Evolutionary conservation across 2,329 filamentous ascomycete species (phyloP).

Genomic region (Hirsutella rhossiliensis): DNA sequence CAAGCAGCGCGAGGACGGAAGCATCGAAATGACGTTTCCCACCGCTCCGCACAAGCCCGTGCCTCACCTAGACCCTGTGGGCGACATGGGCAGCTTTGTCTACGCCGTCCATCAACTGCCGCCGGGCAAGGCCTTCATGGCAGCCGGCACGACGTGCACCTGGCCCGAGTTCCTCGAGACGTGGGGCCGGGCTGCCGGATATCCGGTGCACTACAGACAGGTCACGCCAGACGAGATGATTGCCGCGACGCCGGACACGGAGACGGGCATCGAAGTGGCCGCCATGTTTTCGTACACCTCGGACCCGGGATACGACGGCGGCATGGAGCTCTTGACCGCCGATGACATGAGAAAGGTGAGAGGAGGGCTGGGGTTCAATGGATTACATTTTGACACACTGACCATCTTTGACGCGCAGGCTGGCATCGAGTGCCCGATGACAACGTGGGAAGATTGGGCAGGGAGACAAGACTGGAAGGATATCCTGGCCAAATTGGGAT

Average conservation of each 20-base stretch:
- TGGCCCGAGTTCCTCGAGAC: conserved; percentile 32
- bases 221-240: conserved; percentile 28
- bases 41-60: conserved; percentile 23
- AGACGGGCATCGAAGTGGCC: conserved; percentile 29
- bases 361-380: background rate
- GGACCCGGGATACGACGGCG: conserved; percentile 37
- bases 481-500: background rate
- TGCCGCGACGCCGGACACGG: conserved; percentile 20
- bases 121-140: conserved; percentile 35
- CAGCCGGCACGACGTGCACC: conserved; percentile 29
- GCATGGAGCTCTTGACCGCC: conserved; percentile 27
- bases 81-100: conserved; percentile 33
- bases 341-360: conserved; percentile 31
- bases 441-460: conserved; percentile 23
- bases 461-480: conserved; percentile 22
- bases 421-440: conserved; percentile 32
- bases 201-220: conserved; percentile 24
- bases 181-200: conserved; percentile 26
- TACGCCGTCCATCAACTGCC: conserved; percentile 38
- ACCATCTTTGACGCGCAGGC: conserved; percentile 14
- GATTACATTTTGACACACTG: background rate
- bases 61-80: conserved; percentile 33
- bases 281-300: conserved; percentile 35
- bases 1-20: conserved; percentile 24
- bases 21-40: conserved; percentile 34